Evolutionary conservation across 441 rosid genomes (phyloP), one percentile per base, ranked within the genome.

Genomic region (Aquilaria agallochum): DNA sequence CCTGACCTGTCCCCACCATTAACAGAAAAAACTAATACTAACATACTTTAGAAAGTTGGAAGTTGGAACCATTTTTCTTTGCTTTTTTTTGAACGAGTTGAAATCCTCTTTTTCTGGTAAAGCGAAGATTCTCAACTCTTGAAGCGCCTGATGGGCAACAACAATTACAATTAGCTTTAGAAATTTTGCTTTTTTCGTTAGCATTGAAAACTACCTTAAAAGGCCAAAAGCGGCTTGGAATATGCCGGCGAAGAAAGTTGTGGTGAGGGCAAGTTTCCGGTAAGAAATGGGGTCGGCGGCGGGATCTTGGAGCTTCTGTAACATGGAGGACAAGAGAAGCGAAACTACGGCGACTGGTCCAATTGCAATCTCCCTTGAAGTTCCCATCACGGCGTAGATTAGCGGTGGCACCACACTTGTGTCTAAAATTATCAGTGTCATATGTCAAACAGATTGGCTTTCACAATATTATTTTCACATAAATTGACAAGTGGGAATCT

Each of bases 291-390:
- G 90, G 71, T 90, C 78, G 5, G 79, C 71, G 58, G 54, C 73
- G 32, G 95, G 96, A 71, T 90, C 92, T 40, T 78, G 68, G 40
- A 88, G 52, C 72, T 83, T 77, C 58, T 66, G 75, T 50, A 88
- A 57, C 96, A 94, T 83, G 31, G 97, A 90, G 2, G 95, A 84
- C 54, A 90, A 42, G 32, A 94, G 91, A 34, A 94, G 79, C 12
- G 98, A 94, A 63, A 90, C 89, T 20, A 94, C 96, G 11, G 98
- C 97, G n/a, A 90, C 97, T 3, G 97, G 98, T 67, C 97, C 97
- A 45, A 88, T 83, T 11, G 95, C 98, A 51, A 94, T 72, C 73
- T 94, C 96, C 56, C 89, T 87, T 62, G 98, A 93, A 58, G 96
- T 88, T 65, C 98, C 98, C 96, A 90, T 88, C 52, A 83, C 52